phyloP scores from a whole-genome alignment of 176 grass and related monocot genomes.

The Eleusine coracana region DNA sequence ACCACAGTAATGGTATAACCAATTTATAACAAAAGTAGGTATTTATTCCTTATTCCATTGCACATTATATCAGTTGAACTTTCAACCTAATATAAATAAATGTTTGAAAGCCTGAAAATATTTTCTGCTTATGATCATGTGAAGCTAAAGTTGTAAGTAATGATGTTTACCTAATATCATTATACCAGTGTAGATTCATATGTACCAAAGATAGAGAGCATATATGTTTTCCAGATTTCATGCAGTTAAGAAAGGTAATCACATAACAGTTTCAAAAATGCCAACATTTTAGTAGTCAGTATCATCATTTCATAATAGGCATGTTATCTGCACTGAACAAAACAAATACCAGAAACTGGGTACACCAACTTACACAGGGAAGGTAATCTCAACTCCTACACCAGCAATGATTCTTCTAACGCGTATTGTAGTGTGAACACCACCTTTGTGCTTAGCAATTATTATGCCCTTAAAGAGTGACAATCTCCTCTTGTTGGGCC shows the following conservation, averaged over 20 bases:
- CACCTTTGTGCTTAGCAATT: constrained; percentile 86
- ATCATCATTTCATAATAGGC: constrained; percentile 11
- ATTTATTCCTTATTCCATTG: background rate
- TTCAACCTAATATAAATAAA: constrained; percentile 8
- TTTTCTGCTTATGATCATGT: background rate
- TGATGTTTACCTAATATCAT: constrained; percentile 5
- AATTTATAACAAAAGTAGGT: background rate
- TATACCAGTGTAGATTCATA: background rate
- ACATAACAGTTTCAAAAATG: constrained; percentile 1
- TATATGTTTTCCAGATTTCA: background rate
- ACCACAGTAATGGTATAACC: constrained; percentile 14
- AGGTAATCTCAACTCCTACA: constrained; percentile 91
- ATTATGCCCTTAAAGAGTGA: constrained; percentile 95
- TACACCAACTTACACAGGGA: constrained; percentile 87
- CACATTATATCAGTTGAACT: background rate
- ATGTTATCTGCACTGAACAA: constrained; percentile 5
- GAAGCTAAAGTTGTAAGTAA: background rate
- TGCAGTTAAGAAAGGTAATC: background rate
- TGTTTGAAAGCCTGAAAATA: background rate
- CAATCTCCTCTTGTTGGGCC: constrained; percentile 88
- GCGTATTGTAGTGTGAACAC: constrained; percentile 92
- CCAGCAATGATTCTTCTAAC: constrained; percentile 95
- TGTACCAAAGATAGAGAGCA: background rate
- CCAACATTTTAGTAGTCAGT: constrained; percentile 12
- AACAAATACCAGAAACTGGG: constrained; percentile 7